phyloP scores from a whole-genome alignment of 139 green algal species.

The Chlorella sorokiniana region DNA sequence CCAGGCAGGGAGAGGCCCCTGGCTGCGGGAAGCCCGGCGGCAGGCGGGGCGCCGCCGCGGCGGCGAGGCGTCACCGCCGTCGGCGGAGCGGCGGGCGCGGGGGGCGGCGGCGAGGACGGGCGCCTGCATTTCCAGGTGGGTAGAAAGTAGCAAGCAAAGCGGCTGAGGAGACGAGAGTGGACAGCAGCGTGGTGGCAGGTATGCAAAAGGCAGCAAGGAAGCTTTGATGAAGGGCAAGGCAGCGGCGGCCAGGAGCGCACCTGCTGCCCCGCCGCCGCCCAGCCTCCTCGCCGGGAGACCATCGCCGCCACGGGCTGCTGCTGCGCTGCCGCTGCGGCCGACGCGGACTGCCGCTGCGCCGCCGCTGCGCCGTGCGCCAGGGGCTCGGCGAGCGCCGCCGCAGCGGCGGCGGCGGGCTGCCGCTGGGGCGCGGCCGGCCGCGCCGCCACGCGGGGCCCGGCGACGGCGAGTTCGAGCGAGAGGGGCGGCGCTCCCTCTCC shows the following conservation, averaged over 20 bases:
- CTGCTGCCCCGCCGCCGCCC: background rate
- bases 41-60: background rate
- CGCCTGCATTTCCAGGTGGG: too few relatives aligned
- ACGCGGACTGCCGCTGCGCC: background rate
- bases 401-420: background rate
- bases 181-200: too few relatives aligned
- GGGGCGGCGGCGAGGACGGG: too few relatives aligned
- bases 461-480: background rate
- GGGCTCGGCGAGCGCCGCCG: slow-evolving; percentile 9
- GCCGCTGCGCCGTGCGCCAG: slow-evolving; percentile 18
- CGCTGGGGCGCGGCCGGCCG: background rate
- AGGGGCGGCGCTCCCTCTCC: background rate
- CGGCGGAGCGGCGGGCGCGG: too few relatives aligned
- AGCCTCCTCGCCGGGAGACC: background rate
- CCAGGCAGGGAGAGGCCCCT: slow-evolving; percentile 33
- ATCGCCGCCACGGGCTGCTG: slow-evolving; percentile 12
- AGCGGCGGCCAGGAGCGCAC: background rate
- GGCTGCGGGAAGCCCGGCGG: slow-evolving; percentile 26
- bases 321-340: slow-evolving; percentile 15
- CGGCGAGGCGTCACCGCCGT: too few relatives aligned
- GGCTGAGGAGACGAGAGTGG: too few relatives aligned
- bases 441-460: background rate
- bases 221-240: too few relatives aligned
- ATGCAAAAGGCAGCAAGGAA: too few relatives aligned
- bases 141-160: too few relatives aligned